Evolutionary conservation across 306 rosid species (phyloP), one percentile per base, ranked within the genome.

Genomic region (Quercus wislizeni): DNA sequence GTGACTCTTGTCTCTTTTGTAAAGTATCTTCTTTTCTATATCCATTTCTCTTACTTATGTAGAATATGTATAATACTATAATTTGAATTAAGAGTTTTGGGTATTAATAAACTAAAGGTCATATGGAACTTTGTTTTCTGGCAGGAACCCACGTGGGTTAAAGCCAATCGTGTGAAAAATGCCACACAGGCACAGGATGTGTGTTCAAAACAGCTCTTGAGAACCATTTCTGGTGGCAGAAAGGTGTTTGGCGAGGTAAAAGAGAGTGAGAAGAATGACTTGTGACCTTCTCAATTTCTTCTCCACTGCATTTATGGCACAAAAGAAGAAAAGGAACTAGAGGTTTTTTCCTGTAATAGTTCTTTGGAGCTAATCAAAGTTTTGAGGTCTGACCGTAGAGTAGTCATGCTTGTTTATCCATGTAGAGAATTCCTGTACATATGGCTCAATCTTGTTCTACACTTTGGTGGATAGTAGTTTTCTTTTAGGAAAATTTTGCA

Each of bases 61-160:
- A 5, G 31, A 68, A n/a, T 19, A 51, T 23, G 1, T 15, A 10
- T 33, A 49, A 38, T 38, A 8, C 46, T 38, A 38, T 8, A 18
- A 13, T 65, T 65, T 4, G 35, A 67, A 7, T 35, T 18, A 33
- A 35, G 21, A 14, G 28, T 13, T 27, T 14, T 33, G 20, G 69
- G 17, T 28, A 14, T 27, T 28, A 27, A 13, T 49, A 79, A 33
- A 18, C 25, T 23, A 19, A 20, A 41, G 21, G 73, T 70, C 64
- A 25, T 14, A 20, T 56, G 78, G 31, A 18, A 21, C 20, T 73
- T 61, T 21, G 71, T 41, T 84, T 55, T 74, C 74, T 85, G 57
- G 64, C 85, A 96, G 99, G 99, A 96, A 83, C 99, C 99, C 12
- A 98, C 97, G n/a, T 96, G 99, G 99, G 98, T 95, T 25, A 88